Evolutionary conservation across 2,329 filamentous ascomycete species (phyloP).

Genomic region (Trichoderma citrinoviride): DNA sequence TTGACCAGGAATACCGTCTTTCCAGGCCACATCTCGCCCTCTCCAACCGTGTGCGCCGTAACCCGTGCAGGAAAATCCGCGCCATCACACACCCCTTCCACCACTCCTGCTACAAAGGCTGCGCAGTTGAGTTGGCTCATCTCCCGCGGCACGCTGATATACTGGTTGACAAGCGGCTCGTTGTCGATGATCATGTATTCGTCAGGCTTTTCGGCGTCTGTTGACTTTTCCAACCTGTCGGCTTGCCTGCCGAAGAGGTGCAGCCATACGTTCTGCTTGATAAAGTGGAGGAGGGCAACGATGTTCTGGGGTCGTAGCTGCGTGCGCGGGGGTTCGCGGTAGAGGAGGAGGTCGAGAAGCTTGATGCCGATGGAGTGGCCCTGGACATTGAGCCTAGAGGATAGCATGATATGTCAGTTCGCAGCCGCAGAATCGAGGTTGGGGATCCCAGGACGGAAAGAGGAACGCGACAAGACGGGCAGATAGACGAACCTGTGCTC

Average conservation of each 20-base stretch:
- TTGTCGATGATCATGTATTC: slow-evolving; percentile 99
- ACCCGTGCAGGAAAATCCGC: slow-evolving; percentile 86
- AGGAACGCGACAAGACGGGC: neutral
- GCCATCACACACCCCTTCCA: slow-evolving; percentile 94
- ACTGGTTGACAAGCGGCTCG: slow-evolving; percentile 91
- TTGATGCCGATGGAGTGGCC: slow-evolving; percentile 93
- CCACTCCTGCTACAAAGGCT: slow-evolving; percentile 89
- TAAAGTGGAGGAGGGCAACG: slow-evolving; percentile 88
- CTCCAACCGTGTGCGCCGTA: slow-evolving; percentile 75
- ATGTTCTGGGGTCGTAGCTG: slow-evolving; percentile 81
- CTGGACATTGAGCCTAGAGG: slow-evolving; percentile 67
- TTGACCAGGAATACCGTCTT: slow-evolving; percentile 95
- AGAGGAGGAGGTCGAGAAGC: slow-evolving; percentile 90
- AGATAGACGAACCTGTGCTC: slow-evolving; percentile 70
- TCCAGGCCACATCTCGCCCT: slow-evolving; percentile 87
- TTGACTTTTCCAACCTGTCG: slow-evolving; percentile 87
- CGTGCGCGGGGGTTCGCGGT: slow-evolving; percentile 69
- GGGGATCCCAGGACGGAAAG: neutral
- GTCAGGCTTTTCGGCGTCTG: slow-evolving; percentile 75
- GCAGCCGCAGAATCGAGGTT: neutral
- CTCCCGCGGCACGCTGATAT: slow-evolving; percentile 88
- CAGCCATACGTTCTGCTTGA: slow-evolving; percentile 87
- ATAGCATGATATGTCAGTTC: neutral
- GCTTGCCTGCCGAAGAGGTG: slow-evolving; percentile 89
- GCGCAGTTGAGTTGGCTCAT: slow-evolving; percentile 97